Evolutionary conservation across 2,329 filamentous ascomycete species (phyloP).

Genomic region (Lachnellula subtilissima): DNA sequence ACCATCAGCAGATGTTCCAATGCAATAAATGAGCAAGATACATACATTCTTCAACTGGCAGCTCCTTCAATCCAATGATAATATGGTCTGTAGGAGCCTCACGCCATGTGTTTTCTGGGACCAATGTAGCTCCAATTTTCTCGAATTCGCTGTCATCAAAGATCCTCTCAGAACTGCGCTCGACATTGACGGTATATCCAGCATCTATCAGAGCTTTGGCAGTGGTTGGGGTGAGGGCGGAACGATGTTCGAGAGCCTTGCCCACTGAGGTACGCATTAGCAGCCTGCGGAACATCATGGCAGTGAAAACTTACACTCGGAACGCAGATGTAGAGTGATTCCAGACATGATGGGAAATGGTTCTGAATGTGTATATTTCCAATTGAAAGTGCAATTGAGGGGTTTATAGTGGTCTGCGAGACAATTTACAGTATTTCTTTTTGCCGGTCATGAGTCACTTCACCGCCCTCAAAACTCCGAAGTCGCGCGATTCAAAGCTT

Average conservation of each 20-base stretch:
- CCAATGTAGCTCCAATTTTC: slow-evolving; percentile 58
- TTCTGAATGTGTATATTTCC: slow-evolving; percentile 4
- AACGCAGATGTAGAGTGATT: slow-evolving; percentile 35
- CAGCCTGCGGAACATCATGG: slow-evolving; percentile 18
- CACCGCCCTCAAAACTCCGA: slow-evolving; percentile 12
- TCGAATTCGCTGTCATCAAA: slow-evolving; percentile 58
- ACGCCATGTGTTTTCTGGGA: slow-evolving; percentile 63
- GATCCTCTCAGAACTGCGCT: slow-evolving; percentile 64
- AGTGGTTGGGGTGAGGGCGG: slow-evolving; percentile 37
- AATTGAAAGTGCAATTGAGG: slow-evolving; percentile 14
- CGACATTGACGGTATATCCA: slow-evolving; percentile 64
- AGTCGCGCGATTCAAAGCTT: not conserved
- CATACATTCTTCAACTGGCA: slow-evolving; percentile 63
- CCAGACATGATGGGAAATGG: slow-evolving; percentile 27
- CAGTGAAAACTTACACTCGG: slow-evolving; percentile 33
- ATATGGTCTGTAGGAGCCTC: slow-evolving; percentile 64
- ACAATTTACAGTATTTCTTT: slow-evolving; percentile 10
- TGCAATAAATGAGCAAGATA: slow-evolving; percentile 12
- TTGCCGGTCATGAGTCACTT: slow-evolving; percentile 14
- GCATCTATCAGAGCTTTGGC: slow-evolving; percentile 61
- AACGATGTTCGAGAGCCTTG: slow-evolving; percentile 38
- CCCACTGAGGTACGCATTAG: slow-evolving; percentile 31
- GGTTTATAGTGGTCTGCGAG: slow-evolving; percentile 1
- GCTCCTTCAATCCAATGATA: slow-evolving; percentile 73
- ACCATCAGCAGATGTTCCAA: slow-evolving; percentile 5